These are phyloP conservation scores for Vitis hybrid DNA, from an alignment of 177 flowering plant species.

Conservation along the genomic window DNA sequence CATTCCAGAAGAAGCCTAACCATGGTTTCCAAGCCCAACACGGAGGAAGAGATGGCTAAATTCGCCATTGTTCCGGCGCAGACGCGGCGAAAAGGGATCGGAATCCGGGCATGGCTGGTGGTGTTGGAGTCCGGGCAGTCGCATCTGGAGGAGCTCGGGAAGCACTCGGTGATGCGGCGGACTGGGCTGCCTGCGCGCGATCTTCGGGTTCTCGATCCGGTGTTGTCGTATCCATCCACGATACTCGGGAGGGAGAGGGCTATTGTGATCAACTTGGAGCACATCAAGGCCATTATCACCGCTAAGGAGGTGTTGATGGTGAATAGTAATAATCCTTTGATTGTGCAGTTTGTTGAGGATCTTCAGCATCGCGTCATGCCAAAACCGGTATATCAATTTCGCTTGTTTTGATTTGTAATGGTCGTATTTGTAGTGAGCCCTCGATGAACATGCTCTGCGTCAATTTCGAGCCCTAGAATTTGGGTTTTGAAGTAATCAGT, in stretches of 20 bases:
- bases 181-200: conserved; percentile 33
- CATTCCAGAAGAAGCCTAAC: too few species aligned
- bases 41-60: background rate
- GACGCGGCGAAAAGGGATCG: conserved; percentile 21
- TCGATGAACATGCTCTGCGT: too few species aligned
- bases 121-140: conserved; percentile 16
- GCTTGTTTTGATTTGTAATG: too few species aligned
- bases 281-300: conserved; percentile 25
- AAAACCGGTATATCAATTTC: background rate
- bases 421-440: too few species aligned
- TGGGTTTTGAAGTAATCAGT: too few species aligned
- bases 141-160: conserved; percentile 25
- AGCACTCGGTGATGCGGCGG: conserved; percentile 24
- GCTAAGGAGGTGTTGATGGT: conserved; percentile 24
- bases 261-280: conserved; percentile 24
- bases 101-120: conserved; percentile 25
- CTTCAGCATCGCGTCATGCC: conserved; percentile 14
- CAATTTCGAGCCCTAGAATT: too few species aligned
- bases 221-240: conserved; percentile 28
- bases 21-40: too few species aligned
- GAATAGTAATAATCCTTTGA: conserved; percentile 16
- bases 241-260: conserved; percentile 25
- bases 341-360: conserved; percentile 21
- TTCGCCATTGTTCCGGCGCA: conserved; percentile 4
- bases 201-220: conserved; percentile 28